phyloP scores from a whole-genome alignment of 2,329 filamentous ascomycete genomes.

The Ophiosphaerella herpotricha region DNA sequence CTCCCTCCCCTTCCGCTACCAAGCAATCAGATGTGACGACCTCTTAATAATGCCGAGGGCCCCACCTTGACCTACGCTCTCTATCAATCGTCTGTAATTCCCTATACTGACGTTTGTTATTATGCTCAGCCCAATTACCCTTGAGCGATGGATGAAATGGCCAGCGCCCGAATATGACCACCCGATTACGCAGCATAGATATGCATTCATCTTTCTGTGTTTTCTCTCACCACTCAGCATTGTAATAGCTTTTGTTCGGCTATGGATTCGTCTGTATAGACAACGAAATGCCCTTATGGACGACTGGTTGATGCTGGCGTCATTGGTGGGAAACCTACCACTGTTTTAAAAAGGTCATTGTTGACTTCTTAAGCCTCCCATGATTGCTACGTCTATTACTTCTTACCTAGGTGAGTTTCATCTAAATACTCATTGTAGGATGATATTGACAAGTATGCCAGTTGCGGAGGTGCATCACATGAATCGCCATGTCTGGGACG shows the following conservation, averaged over 20 bases:
- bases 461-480: background rate
- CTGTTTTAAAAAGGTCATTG: background rate
- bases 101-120: too few relatives aligned
- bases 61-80: too few relatives aligned
- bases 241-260: conserved; percentile 8
- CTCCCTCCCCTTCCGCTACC: too few relatives aligned
- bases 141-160: conserved; percentile 9
- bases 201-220: conserved; percentile 11
- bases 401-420: background rate
- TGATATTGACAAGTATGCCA: background rate
- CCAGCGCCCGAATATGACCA: conserved; percentile 19
- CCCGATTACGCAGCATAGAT: conserved; percentile 7
- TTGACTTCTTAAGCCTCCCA: background rate
- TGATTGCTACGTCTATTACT: background rate
- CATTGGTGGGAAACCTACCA: conserved; percentile 6
- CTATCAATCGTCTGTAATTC: too few relatives aligned
- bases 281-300: conserved; percentile 18
- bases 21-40: too few relatives aligned
- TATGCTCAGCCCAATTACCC: too few relatives aligned
- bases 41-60: too few relatives aligned
- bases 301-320: conserved; percentile 23
- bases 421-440: background rate
- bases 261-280: conserved; percentile 16
- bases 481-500: conserved; percentile 24
- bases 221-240: conserved; percentile 12